A percentile compares a stretch with the other conserved stretches of the same genome.
phyloP scores from a whole-genome alignment of 192 early-diverging fungal genomes.

The Linnemannia exigua region DNA sequence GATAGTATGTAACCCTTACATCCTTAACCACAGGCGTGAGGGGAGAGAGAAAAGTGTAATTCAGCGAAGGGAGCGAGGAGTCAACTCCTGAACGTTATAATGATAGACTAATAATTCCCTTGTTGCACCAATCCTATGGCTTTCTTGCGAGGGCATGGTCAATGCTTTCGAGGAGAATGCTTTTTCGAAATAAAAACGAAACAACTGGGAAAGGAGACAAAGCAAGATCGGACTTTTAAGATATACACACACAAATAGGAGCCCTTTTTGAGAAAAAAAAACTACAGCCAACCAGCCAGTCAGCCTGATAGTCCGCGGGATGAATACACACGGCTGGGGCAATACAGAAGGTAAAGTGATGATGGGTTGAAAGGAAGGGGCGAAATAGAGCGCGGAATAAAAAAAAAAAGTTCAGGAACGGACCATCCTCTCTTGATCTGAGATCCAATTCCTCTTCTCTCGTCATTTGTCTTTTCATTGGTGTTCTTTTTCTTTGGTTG shows the following conservation, averaged over 20 bases:
- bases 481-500: not conserved
- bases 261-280: not conserved
- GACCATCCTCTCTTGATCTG: not conserved
- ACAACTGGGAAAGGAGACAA: not conserved
- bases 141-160: slow-evolving; percentile 11
- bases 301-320: too few species aligned
- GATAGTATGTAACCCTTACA: not conserved
- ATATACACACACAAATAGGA: not conserved
- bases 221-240: slow-evolving; percentile 10
- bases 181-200: not conserved
- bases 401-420: slow-evolving; percentile 20
- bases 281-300: not conserved
- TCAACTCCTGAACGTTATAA: not conserved
- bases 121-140: not conserved
- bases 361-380: not conserved
- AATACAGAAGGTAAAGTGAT: not conserved
- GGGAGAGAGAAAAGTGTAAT: not conserved
- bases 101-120: not conserved
- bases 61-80: not conserved
- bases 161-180: not conserved
- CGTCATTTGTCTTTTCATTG: not conserved
- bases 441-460: not conserved
- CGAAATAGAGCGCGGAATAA: not conserved
- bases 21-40: not conserved
- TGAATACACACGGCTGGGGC: not conserved